A percentile compares a stretch with the other conserved stretches of the same genome.
Conservation (phyloP, 257 asterid species). For the Euphrasia confusa region DNA sequence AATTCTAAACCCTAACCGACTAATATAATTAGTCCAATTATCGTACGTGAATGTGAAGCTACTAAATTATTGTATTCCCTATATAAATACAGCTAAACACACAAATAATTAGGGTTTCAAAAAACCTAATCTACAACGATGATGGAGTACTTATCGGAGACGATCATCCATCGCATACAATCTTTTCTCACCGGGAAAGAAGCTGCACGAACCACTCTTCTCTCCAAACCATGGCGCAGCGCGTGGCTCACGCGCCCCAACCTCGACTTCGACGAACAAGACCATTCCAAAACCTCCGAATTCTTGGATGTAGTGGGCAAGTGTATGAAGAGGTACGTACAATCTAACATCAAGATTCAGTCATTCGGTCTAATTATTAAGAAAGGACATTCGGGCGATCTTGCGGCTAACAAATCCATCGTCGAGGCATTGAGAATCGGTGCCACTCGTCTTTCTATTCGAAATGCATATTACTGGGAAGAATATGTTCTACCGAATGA, state of each 20-base stretch:
- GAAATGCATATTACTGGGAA: too few species aligned
- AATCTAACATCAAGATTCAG: background rate
- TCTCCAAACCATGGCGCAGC: background rate
- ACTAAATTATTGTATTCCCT: too few species aligned
- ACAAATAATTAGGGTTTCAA: too few species aligned
- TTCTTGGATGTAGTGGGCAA: too few species aligned
- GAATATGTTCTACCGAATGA: background rate
- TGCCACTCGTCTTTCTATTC: background rate
- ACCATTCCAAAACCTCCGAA: too few species aligned
- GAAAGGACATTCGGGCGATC: too few species aligned
- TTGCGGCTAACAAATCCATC: background rate
- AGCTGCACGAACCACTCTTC: background rate
- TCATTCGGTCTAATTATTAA: background rate
- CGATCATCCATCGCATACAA: background rate
- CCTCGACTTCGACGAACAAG: background rate
- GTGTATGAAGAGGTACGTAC: background rate
- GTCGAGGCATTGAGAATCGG: constrained; percentile 7
- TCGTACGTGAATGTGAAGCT: too few species aligned
- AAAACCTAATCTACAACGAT: too few species aligned
- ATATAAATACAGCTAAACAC: too few species aligned
- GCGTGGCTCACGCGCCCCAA: background rate
- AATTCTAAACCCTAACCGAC: too few species aligned
- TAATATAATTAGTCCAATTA: too few species aligned
- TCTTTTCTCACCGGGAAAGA: background rate
- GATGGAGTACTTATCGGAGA: background rate